Percentiles rank a stretch among this genome's conserved stretches.
These are phyloP conservation scores for Exophiala oligosperma DNA, from an alignment of 2,329 filamentous ascomycete species.

Conservation along the genomic window DNA sequence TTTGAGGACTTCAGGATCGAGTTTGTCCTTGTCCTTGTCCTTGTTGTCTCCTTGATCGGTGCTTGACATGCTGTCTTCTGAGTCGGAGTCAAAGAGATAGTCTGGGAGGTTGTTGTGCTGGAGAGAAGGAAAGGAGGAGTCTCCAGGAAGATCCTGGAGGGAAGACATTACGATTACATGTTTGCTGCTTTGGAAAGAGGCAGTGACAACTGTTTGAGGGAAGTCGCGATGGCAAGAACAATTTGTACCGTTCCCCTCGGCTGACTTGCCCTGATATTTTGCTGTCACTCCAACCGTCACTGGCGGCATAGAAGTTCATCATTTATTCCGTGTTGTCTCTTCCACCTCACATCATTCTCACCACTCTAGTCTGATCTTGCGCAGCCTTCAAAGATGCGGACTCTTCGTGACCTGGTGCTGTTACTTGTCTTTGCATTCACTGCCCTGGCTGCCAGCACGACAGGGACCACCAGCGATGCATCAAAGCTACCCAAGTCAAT, in stretches of 20 bases:
- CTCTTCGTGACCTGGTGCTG: conserved; percentile 12
- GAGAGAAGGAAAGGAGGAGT: conserved; percentile 5
- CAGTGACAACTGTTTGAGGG: conserved; percentile 5
- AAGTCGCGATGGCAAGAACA: conserved; percentile 1
- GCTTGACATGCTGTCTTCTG: conserved; percentile 22
- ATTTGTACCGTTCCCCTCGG: conserved; percentile 8
- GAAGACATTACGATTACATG: conserved; percentile 24
- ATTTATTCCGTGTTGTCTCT: not conserved
- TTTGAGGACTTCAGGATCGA: conserved; percentile 26
- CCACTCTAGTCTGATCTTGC: too few species aligned
- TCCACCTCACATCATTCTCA: not conserved
- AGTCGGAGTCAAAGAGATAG: conserved; percentile 9
- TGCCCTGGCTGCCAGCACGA: conserved; percentile 5
- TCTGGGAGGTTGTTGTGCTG: conserved; percentile 10
- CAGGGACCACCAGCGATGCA: conserved; percentile 5
- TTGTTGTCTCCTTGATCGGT: conserved; percentile 3
- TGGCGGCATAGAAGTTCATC: not conserved
- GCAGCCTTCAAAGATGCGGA: too few species aligned
- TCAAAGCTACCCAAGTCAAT: conserved; percentile 24
- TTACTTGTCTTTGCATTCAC: conserved; percentile 11
- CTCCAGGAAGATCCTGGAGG: conserved; percentile 18
- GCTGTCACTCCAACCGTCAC: not conserved
- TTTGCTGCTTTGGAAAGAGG: conserved; percentile 14
- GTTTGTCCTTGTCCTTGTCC: conserved; percentile 25
- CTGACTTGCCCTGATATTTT: conserved; percentile 9